A percentile compares a stretch with the other conserved stretches of the same genome.
phyloP scores from a whole-genome alignment of 352 stramenopile species.

The Globisporangium lucens region DNA sequence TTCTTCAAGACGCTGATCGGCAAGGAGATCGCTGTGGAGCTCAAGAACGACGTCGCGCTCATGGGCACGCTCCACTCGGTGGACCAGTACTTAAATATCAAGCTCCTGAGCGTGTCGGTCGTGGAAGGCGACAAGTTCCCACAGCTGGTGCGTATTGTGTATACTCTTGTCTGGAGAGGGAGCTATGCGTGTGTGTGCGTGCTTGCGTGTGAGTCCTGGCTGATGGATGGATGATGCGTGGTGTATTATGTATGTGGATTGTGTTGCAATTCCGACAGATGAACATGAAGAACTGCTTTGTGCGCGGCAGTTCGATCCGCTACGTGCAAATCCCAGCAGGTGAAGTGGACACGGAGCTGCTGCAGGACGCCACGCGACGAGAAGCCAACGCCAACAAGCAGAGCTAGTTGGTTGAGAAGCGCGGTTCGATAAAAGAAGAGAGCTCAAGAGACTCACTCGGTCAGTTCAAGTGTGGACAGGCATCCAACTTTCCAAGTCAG shows the following conservation, averaged over 20 bases:
- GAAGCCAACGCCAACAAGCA: slow-evolving; percentile 77
- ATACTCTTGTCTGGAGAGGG: too few species aligned
- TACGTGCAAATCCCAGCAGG: slow-evolving; percentile 98
- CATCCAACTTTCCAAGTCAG: too few species aligned
- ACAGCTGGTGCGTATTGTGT: slow-evolving; percentile 80
- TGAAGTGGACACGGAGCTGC: slow-evolving; percentile 97
- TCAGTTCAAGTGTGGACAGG: too few species aligned
- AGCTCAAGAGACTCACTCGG: too few species aligned
- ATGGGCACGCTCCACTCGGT: slow-evolving; percentile 96
- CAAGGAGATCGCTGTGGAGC: slow-evolving; percentile 97
- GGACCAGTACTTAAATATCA: slow-evolving; percentile 99
- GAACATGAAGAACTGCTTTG: slow-evolving; percentile 98
- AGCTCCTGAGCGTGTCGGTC: slow-evolving; percentile 95
- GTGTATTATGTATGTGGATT: too few species aligned
- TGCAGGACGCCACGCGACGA: slow-evolving; percentile 78
- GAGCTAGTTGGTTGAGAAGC: slow-evolving; percentile 22
- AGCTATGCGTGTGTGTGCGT: neutral
- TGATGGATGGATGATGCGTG: neutral
- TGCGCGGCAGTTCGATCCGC: slow-evolving; percentile 96
- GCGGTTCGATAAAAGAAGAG: too few species aligned
- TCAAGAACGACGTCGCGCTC: slow-evolving; percentile 99
- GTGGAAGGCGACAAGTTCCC: slow-evolving; percentile 96
- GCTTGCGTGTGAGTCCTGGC: neutral
- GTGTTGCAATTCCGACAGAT: slow-evolving; percentile 37
- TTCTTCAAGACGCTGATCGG: slow-evolving; percentile 99